phyloP scores from a whole-genome alignment of 805 yeast genomes.

The Saccharomyces eubayanus region DNA sequence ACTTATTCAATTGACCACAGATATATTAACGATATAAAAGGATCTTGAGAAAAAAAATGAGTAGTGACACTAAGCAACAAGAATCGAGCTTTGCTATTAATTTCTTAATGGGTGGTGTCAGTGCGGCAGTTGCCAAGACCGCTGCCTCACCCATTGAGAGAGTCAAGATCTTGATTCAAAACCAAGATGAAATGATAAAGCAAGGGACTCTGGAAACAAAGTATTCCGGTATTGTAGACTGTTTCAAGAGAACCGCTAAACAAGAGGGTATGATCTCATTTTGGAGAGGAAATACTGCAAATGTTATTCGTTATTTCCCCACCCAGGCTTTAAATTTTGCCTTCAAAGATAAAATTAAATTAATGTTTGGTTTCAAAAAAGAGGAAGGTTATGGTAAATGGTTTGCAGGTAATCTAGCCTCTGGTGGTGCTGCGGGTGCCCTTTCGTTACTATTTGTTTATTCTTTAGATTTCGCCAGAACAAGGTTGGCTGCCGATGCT shows the following conservation, averaged over 20 bases:
- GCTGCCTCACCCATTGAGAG: constrained; percentile 83
- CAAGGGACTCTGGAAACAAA: constrained; percentile 79
- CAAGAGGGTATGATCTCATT: constrained; percentile 81
- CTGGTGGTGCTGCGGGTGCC: constrained; percentile 98
- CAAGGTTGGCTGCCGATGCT: constrained; percentile 96
- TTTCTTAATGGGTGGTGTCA: constrained; percentile 97
- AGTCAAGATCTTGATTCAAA: constrained; percentile 87
- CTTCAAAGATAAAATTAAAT: constrained; percentile 91
- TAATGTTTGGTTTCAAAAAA: constrained; percentile 88
- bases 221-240: constrained; percentile 80
- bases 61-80: constrained; percentile 8
- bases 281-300: constrained; percentile 99
- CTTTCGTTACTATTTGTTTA: constrained; percentile 85
- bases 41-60: not conserved
- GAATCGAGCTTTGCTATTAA: constrained; percentile 46
- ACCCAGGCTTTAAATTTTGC: constrained; percentile 96
- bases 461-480: constrained; percentile 95
- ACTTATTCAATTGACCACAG: not conserved
- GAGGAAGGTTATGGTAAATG: constrained; percentile 81
- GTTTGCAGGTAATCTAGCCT: constrained; percentile 94
- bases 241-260: constrained; percentile 84
- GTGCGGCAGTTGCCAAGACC: constrained; percentile 97
- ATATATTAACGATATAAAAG: not conserved
- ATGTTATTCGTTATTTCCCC: constrained; percentile 95
- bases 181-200: constrained; percentile 93